A percentile compares a stretch with the other conserved stretches of the same genome.
Conservation (phyloP, 768 basidiomycete genomes). For the Russula compacta region DNA sequence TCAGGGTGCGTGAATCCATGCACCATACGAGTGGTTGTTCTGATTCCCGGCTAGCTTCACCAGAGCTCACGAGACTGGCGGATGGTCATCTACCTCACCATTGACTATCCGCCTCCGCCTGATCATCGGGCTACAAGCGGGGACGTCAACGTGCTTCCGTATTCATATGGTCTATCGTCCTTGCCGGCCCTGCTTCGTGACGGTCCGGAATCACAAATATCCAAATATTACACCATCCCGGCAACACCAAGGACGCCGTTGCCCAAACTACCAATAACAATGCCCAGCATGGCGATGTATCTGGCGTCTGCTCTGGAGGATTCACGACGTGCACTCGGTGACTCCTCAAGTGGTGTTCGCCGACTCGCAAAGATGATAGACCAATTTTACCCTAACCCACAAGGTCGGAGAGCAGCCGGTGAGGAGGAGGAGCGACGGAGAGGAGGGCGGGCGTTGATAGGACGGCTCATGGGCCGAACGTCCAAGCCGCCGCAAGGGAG, state of each 20-base stretch:
- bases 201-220: constrained; percentile 49
- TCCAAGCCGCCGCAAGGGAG: constrained; percentile 40
- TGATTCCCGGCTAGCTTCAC: constrained; percentile 40
- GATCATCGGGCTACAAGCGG: constrained; percentile 39
- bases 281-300: constrained; percentile 70
- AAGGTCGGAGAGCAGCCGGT: constrained; percentile 25
- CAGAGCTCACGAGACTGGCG: constrained; percentile 56
- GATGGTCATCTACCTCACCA: constrained; percentile 66
- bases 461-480: constrained; percentile 46
- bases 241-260: constrained; percentile 48
- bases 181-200: constrained; percentile 57
- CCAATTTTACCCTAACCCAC: constrained; percentile 50
- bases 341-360: constrained; percentile 51
- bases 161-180: constrained; percentile 55
- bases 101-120: constrained; percentile 56
- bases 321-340: constrained; percentile 51
- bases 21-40: neutral
- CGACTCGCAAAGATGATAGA: constrained; percentile 66
- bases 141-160: constrained; percentile 62
- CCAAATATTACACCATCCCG: constrained; percentile 67
- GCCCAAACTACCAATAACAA: constrained; percentile 63
- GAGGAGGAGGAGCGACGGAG: constrained; percentile 39
- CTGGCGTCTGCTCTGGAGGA: constrained; percentile 62
- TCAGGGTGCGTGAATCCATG: constrained; percentile 40
- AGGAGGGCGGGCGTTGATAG: constrained; percentile 32